phyloP scores from a whole-genome alignment of 2,329 filamentous ascomycete species.

The Hypoxylon sp. region DNA sequence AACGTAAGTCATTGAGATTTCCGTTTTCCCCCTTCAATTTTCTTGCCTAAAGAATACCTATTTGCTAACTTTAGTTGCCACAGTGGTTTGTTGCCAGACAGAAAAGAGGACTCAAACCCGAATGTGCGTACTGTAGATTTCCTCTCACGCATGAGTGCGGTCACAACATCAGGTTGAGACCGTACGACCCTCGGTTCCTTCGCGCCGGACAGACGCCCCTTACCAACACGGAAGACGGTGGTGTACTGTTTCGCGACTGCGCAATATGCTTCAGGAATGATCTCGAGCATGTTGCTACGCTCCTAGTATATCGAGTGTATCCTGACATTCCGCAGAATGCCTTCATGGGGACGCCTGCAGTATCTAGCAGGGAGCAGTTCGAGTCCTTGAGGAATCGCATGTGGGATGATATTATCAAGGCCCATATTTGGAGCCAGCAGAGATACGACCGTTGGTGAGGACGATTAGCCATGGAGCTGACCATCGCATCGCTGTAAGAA shows the following conservation, averaged over 20 bases:
- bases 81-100: slow-evolving; percentile 14
- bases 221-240: slow-evolving; percentile 30
- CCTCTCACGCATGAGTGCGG: slow-evolving; percentile 25
- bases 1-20: too few relatives aligned
- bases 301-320: not conserved
- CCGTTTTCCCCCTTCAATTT: too few relatives aligned
- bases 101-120: fast-evolving
- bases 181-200: not conserved
- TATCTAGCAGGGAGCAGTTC: not conserved
- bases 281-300: not conserved
- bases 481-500: not conserved
- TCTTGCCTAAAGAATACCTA: too few relatives aligned
- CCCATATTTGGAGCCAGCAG: not conserved
- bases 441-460: not conserved
- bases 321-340: not conserved
- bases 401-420: not conserved
- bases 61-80: too few relatives aligned
- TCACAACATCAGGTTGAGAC: slow-evolving; percentile 12
- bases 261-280: not conserved
- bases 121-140: slow-evolving; percentile 35
- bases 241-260: slow-evolving; percentile 1
- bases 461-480: not conserved
- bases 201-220: slow-evolving; percentile 13
- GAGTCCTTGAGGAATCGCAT: not conserved
- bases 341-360: not conserved